Evolutionary conservation across 2,329 filamentous ascomycete species (phyloP).

Genomic region (Fusarium sp.): DNA sequence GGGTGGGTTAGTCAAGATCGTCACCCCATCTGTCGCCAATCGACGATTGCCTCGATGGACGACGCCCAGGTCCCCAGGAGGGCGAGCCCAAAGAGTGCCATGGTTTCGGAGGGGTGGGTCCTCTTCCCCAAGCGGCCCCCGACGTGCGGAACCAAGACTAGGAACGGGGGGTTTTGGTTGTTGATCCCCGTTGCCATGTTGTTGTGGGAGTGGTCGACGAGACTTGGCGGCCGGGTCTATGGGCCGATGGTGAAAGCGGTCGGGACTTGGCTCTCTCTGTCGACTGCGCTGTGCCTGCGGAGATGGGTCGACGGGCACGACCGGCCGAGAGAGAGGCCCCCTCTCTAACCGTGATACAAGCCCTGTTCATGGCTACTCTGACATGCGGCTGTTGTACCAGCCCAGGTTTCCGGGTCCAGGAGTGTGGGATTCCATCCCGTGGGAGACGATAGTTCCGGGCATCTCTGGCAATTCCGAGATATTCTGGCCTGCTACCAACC

Average conservation of each 20-base stretch:
- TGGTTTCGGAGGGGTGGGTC: conserved; percentile 39
- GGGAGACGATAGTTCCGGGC: conserved; percentile 16
- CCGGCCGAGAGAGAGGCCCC: conserved; percentile 18
- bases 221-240: conserved; percentile 43
- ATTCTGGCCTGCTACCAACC: neutral
- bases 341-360: conserved; percentile 10
- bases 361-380: conserved; percentile 29
- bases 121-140: neutral
- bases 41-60: conserved; percentile 38
- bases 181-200: conserved; percentile 36
- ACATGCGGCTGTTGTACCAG: conserved; percentile 18
- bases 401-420: conserved; percentile 16
- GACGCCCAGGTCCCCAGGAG: conserved; percentile 17
- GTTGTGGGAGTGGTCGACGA: conserved; percentile 9
- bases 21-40: conserved; percentile 40
- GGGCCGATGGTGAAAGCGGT: conserved; percentile 37
- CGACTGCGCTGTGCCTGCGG: conserved; percentile 17
- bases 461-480: conserved; percentile 12
- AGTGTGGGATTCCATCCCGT: neutral
- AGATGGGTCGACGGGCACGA: conserved; percentile 25
- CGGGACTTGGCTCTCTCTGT: conserved; percentile 16
- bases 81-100: conserved; percentile 14
- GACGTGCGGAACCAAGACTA: conserved; percentile 23
- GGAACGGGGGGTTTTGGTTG: conserved; percentile 19
- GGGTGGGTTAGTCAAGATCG: conserved; percentile 37